A percentile compares a stretch with the other conserved stretches of the same genome.
phyloP scores from a whole-genome alignment of 2,329 filamentous ascomycete species.

The Dryadomyces sulphureus region DNA sequence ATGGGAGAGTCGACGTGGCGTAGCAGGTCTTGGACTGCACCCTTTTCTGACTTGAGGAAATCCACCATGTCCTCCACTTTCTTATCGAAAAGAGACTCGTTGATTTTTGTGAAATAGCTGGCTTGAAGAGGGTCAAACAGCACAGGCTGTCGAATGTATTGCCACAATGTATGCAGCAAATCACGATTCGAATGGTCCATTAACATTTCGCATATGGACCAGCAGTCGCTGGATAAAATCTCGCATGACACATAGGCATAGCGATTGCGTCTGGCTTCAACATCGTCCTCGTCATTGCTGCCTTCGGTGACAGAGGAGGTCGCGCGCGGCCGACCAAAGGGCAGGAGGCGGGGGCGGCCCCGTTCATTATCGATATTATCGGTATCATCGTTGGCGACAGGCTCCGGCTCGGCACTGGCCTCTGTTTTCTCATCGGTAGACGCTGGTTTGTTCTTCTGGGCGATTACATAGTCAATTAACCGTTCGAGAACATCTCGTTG shows the following conservation, averaged over 20 bases:
- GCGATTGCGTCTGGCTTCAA: constrained; percentile 80
- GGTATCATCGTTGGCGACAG: constrained; percentile 6
- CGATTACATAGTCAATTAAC: constrained; percentile 82
- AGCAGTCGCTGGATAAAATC: constrained; percentile 86
- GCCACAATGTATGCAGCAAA: constrained; percentile 75
- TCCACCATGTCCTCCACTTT: constrained; percentile 96
- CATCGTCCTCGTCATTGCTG: constrained; percentile 46
- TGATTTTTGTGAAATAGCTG: constrained; percentile 97
- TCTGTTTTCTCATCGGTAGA: constrained; percentile 16
- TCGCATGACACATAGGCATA: constrained; percentile 91
- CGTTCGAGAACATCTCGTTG: constrained; percentile 73
- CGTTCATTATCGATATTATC: constrained; percentile 16
- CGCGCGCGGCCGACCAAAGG: constrained; percentile 37
- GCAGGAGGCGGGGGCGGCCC: constrained; percentile 25
- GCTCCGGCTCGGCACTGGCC: constrained; percentile 13
- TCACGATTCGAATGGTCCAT: constrained; percentile 57
- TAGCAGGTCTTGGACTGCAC: constrained; percentile 71
- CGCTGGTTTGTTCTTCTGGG: constrained; percentile 50
- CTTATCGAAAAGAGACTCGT: constrained; percentile 92
- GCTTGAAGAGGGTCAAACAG: constrained; percentile 87
- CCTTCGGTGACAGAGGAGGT: constrained; percentile 35
- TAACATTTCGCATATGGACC: constrained; percentile 88
- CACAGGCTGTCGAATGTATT: constrained; percentile 68
- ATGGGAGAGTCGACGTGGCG: constrained; percentile 93
- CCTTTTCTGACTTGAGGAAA: constrained; percentile 70